Evolutionary conservation across 2,329 filamentous ascomycete genomes (phyloP).

Genomic region (Dothidotthia symphoricarpi): DNA sequence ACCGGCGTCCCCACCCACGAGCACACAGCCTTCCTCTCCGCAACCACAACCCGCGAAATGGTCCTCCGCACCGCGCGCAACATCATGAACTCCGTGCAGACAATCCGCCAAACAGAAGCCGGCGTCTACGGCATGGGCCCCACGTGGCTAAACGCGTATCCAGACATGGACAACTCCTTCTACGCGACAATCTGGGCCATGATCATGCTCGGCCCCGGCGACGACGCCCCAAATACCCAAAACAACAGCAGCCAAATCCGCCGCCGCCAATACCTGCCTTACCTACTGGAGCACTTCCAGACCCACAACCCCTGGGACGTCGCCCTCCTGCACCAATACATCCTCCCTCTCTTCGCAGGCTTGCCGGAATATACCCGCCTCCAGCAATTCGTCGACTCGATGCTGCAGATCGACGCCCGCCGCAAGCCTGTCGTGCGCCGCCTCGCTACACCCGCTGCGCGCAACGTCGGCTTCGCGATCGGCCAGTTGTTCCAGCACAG

Average conservation of each 20-base stretch:
- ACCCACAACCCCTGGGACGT: conserved; percentile 69
- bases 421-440: conserved; percentile 43
- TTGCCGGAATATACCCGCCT: conserved; percentile 56
- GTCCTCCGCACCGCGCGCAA: conserved; percentile 76
- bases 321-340: conserved; percentile 66
- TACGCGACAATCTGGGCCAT: conserved; percentile 74
- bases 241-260: conserved; percentile 14
- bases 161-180: conserved; percentile 59
- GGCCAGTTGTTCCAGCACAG: conserved; percentile 84
- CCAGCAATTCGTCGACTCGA: conserved; percentile 54
- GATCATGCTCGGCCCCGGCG: conserved; percentile 41
- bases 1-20: conserved; percentile 46
- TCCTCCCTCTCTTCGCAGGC: conserved; percentile 60
- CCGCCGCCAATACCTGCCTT: conserved; percentile 60
- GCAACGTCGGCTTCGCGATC: conserved; percentile 46
- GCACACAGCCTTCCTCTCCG: conserved; percentile 58
- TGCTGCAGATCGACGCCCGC: conserved; percentile 57
- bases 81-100: conserved; percentile 70
- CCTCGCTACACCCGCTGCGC: background rate
- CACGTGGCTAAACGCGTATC: conserved; percentile 29
- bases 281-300: conserved; percentile 64
- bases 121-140: conserved; percentile 21
- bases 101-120: conserved; percentile 38
- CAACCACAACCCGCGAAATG: conserved; percentile 65
- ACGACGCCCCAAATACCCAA: conserved; percentile 26